Evolutionary conservation across 73 alveolate genomes (phyloP).

Genomic region (Uronychia binucleata): DNA sequence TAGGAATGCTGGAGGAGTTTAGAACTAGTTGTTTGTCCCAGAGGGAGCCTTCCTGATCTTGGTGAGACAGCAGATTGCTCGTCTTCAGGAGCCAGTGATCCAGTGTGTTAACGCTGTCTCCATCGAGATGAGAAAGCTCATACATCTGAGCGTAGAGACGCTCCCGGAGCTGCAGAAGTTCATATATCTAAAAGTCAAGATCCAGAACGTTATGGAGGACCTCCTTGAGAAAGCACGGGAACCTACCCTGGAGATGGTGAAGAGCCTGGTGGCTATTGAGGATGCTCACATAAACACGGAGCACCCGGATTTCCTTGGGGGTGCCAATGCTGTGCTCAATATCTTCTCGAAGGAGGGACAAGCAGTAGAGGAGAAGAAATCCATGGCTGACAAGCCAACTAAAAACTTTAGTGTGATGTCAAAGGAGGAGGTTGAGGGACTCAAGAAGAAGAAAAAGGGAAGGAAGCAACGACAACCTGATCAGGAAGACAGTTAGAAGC

Average conservation of each 20-base stretch:
- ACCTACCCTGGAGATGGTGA: conserved; percentile 71
- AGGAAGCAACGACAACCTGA: background rate
- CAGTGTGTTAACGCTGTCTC: conserved; percentile 76
- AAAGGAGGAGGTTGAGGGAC: background rate
- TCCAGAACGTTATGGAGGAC: conserved; percentile 62
- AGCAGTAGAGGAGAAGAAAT: background rate
- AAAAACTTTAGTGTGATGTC: conserved; percentile 8
- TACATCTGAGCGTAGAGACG: conserved; percentile 46
- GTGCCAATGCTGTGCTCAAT: conserved; percentile 68
- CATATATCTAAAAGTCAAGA: conserved; percentile 45
- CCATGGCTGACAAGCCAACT: conserved; percentile 25
- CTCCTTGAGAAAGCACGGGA: conserved; percentile 66
- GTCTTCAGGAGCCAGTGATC: conserved; percentile 85
- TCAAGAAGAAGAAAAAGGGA: conserved; percentile 7
- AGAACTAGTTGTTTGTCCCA: conserved; percentile 86
- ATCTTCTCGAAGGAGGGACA: conserved; percentile 41
- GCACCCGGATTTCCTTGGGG: conserved; percentile 89
- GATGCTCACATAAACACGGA: conserved; percentile 79
- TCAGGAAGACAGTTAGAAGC: background rate
- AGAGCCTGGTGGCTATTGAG: conserved; percentile 71
- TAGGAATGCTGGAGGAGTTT: conserved; percentile 77
- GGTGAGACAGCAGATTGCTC: conserved; percentile 82
- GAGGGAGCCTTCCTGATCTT: conserved; percentile 93
- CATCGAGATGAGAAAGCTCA: conserved; percentile 76
- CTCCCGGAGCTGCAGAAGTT: conserved; percentile 75